A percentile compares a stretch with the other conserved stretches of the same genome.
phyloP scores from a whole-genome alignment of 495 filamentous ascomycete species.

The Tuber umbilicatum region DNA sequence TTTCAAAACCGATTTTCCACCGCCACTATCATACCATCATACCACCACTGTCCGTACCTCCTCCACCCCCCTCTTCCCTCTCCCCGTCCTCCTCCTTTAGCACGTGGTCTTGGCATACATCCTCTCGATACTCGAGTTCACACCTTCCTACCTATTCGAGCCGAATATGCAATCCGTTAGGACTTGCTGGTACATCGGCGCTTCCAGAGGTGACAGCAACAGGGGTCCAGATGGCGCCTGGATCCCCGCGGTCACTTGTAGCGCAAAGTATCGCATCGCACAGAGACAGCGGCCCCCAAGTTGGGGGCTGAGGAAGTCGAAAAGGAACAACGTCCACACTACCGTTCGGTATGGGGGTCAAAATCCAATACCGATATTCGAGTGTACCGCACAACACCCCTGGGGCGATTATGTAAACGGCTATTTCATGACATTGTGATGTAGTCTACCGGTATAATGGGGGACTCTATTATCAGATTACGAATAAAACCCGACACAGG shows the following conservation, averaged over 20 bases:
- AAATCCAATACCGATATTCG: too few relatives aligned
- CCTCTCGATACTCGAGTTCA: background rate
- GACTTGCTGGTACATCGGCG: background rate
- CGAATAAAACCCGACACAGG: too few relatives aligned
- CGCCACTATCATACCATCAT: background rate
- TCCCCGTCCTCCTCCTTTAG: background rate
- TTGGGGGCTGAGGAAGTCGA: background rate
- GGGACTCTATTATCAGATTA: too few relatives aligned
- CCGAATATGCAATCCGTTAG: background rate
- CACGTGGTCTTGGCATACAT: background rate
- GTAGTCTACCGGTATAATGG: too few relatives aligned
- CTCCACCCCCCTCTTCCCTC: background rate
- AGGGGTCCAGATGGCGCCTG: background rate
- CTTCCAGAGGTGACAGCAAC: background rate
- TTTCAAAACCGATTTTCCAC: too few relatives aligned
- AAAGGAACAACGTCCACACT: too few relatives aligned
- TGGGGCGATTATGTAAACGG: too few relatives aligned
- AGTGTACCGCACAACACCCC: too few relatives aligned
- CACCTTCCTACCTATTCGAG: background rate
- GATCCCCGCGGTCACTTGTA: background rate
- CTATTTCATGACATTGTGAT: too few relatives aligned
- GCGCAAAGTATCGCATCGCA: background rate
- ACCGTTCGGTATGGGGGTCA: too few relatives aligned
- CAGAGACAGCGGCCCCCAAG: background rate
- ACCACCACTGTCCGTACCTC: background rate